Base-by-base conservation (phyloP, 2,329 filamentous ascomycete species). In the Colletotrichum acutatum region DNA sequence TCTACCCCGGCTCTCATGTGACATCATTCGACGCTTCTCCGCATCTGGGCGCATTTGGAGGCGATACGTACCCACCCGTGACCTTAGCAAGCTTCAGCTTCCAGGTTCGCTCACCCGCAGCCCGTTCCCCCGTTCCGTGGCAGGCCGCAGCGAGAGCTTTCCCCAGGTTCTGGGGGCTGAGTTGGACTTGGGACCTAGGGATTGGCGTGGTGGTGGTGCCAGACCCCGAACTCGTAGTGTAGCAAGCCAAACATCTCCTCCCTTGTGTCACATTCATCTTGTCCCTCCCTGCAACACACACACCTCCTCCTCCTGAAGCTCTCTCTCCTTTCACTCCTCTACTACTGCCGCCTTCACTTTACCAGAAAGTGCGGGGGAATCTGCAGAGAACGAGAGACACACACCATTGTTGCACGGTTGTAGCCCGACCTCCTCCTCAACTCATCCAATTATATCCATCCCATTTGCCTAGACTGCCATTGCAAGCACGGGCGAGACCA, bases 21-120 rank as follows among this genome's bases (percentile, higher is more conserved):
- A 74, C 72, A 74, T 74, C 72, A 74, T 74, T 26, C 42, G 60
- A 72, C 53, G 22, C 60, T 74, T 74, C 72, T 74, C 72, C 72
- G 72, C 72, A 74, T 68, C 37, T 72, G 60, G 58, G 54, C 69
- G 52, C 60, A 70, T 70, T 72, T 66, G 70, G 60, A 68, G 64
- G 64, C 37, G 72, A 24, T 60, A 72, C 69, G 64, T 72, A 72
- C 69, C 66, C 66, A 56, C 26, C 30, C 22, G 28, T 32, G 12
- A 52, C 46, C 28, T 30, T 30, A 53, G 34, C 69, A 54, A 54
- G 66, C 59, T 62, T 59, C 46, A 72, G 70, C 70, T 72, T 49
- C 42, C 34, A 72, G 70, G 54, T 72, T 49, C 42, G 42, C 42
- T 49, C 19, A 9, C 60, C 32, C 52, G 54, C 34, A 22, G 12